Evolutionary conservation across 2,329 filamentous ascomycete genomes (phyloP), one percentile per base, ranked within the genome.

Genomic region (Fonsecaea pugnacius): DNA sequence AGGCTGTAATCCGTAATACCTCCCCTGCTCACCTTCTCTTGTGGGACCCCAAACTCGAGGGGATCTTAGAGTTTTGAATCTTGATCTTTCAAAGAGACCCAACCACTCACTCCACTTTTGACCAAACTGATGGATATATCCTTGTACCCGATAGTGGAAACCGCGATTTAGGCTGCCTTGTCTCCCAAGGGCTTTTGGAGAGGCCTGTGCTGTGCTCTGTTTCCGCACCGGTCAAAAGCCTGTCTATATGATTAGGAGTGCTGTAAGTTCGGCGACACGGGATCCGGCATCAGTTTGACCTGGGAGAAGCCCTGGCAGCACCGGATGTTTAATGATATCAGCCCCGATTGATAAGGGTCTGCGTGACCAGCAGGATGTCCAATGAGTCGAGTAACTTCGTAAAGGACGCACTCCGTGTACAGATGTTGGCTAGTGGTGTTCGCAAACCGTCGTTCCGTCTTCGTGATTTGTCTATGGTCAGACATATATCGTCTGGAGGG

Each of bases 381-480:
- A 8, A 18, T 48, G 9, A 27, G 43, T 27, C 18, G 10, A 27
- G 43, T 24, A 48, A 48, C 27, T 48, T 14, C 10, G 43, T 24
- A 27, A 48, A 48, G 43, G 43, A 48, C 27, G 43, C 43, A 24
- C 43, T 30, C 27, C 27, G 27, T 30, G 1, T 4, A 27, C 8
- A 43, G 24, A 27, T 48, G 43, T 27, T 48, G 43, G 8, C 51
- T 30, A 40, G 46, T 32, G 32, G 35, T 32, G 30, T 18, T 24
- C 18, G 33, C 46, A 52, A 40, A 18, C 33, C 12, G 8, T 38
- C 12, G 30, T 59, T 51, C 46, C 46, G 57, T 59, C 43, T 38
- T 59, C 7, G 46, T 50, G 57, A 59, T 52, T 59, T 59, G 57
- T 51, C 57, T 59, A 35, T 59, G 32, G 43, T 51, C 43, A 59